Conservation (phyloP, 495 filamentous ascomycete species). For the Talaromyces ruber region DNA sequence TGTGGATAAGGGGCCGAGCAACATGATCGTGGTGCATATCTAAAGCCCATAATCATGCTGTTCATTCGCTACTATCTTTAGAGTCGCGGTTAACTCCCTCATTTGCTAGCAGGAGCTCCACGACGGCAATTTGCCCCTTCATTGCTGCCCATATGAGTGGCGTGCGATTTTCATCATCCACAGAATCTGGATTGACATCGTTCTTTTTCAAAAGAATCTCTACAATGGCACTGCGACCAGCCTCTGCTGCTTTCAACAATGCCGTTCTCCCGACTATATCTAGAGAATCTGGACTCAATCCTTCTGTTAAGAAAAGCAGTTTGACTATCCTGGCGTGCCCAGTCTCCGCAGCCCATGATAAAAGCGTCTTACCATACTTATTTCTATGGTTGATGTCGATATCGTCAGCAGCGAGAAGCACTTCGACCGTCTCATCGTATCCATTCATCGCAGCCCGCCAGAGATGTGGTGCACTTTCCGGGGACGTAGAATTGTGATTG, state of each 20-base stretch:
- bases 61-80: constrained; percentile 7
- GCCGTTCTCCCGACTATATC: constrained; percentile 12
- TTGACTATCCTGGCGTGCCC: constrained; percentile 12
- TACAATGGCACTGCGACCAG: constrained; percentile 10
- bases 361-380: constrained; percentile 10
- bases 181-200: constrained; percentile 8
- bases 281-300: not conserved
- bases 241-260: constrained; percentile 11
- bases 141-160: constrained; percentile 11
- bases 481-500: constrained; percentile 6
- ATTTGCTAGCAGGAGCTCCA: constrained; percentile 6
- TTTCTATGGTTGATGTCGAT: constrained; percentile 7
- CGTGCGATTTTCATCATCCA: constrained; percentile 7
- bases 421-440: constrained; percentile 11
- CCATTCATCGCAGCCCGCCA: constrained; percentile 8
- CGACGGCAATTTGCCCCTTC: constrained; percentile 7
- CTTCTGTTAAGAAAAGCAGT: constrained; percentile 10
- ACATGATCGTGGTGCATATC: constrained; percentile 9
- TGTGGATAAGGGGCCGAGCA: constrained; percentile 7
- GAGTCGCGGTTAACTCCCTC: constrained; percentile 6
- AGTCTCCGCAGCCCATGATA: constrained; percentile 8
- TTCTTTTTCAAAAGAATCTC: constrained; percentile 9
- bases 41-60: constrained; percentile 14
- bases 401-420: constrained; percentile 8
- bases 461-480: constrained; percentile 8